Evolutionary conservation across 192 early-diverging fungal species (phyloP), one percentile per base, ranked within the genome.

Genomic region (Coemansia sp.): DNA sequence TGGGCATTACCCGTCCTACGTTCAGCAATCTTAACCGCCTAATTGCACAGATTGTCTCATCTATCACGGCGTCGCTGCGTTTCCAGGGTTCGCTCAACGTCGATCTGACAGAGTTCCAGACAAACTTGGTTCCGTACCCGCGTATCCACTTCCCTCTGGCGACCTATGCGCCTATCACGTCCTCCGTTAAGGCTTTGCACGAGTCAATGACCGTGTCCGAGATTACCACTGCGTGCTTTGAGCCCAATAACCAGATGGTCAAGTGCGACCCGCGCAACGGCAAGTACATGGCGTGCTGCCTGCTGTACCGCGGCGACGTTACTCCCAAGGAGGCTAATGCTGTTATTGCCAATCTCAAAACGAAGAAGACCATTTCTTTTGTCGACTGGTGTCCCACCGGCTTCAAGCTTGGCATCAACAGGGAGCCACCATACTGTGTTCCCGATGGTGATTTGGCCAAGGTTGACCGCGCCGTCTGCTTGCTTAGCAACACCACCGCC

Each of bases 331-430:
- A 98, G 75, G 93, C 94, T 83, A 96, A 93, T 84, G 84, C 84
- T 33, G 89, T 95, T 70, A 94, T 97, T 69, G 87, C 92, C 27
- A 83, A 85, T 71, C 90, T 98, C 87, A 94, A 94, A 87, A 94
- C 94, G 85, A 94, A 91, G 87, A 90, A 92, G 71, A 97, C 96
- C 55, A 91, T 98, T 64, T 92, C 94, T 79, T 98, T 97, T 85
- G 96, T 98, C 70, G 96, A 98, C 80, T 98, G 96, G 96, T 98
- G 96, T 85, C 95, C 96, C 32, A 98, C 96, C 57, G 96, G 96
- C 81, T 98, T 98, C 91, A 98, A 98, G 90, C 91, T 98, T 53
- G 96, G 96, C 74, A 98, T 98, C 85, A 98, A 97, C 87, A 88
- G 88, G 87, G 90, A 94, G 81, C 84, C 94, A 31, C 95, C 95